A percentile compares a stretch with the other conserved stretches of the same genome.
phyloP scores from a whole-genome alignment of 331 rosid species.

The Malus hybrid region DNA sequence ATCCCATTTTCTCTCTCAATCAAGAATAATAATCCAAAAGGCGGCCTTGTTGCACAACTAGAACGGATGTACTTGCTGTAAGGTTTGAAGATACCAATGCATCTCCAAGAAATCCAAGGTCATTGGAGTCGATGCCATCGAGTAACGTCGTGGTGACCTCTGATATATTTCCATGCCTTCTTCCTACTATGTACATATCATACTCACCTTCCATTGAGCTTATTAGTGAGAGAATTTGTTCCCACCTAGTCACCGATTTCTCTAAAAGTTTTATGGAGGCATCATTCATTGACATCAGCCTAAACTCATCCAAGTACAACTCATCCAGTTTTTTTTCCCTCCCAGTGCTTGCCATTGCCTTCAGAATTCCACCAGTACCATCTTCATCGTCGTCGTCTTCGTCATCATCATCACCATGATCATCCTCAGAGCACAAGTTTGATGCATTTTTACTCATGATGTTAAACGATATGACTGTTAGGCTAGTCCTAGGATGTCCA shows the following conservation, averaged over 20 bases:
- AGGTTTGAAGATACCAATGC: conserved; percentile 7
- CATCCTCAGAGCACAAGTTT: neutral
- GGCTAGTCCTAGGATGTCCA: neutral
- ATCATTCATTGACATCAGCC: neutral
- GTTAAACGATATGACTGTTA: conserved; percentile 22
- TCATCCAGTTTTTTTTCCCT: conserved; percentile 4
- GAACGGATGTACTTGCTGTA: conserved; percentile 10
- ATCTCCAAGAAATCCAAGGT: conserved; percentile 25
- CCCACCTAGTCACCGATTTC: neutral
- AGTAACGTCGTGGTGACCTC: neutral
- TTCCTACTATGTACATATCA: conserved; percentile 21
- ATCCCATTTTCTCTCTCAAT: too few species aligned
- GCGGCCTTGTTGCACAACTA: conserved; percentile 14
- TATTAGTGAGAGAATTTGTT: neutral
- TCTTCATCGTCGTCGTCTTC: too few species aligned
- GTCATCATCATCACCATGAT: neutral
- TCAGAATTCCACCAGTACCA: neutral
- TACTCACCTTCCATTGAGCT: neutral
- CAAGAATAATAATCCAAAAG: neutral
- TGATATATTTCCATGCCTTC: neutral
- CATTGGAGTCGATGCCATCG: conserved; percentile 8
- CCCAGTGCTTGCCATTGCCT: neutral
- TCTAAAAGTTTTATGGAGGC: neutral
- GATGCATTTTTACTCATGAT: neutral
- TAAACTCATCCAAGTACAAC: conserved; percentile 6